These are phyloP conservation scores for Neoboletus subvelutipes DNA, from an alignment of 768 basidiomycete species.

Conservation along the genomic window DNA sequence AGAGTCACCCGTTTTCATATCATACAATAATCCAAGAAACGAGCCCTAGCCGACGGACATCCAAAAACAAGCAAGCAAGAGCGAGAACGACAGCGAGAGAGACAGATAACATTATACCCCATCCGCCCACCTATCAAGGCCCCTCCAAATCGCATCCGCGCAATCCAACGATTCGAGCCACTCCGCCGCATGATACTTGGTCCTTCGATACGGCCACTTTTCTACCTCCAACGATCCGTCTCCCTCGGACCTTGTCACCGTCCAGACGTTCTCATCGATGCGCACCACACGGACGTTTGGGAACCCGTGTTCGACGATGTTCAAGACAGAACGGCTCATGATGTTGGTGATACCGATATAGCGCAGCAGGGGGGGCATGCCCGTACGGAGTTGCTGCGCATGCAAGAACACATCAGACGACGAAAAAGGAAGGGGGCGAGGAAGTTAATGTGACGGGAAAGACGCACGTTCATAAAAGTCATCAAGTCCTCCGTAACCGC, in stretches of 20 bases:
- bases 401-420: neutral
- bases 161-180: conserved; percentile 69
- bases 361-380: conserved; percentile 51
- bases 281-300: conserved; percentile 58
- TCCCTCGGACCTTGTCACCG: conserved; percentile 35
- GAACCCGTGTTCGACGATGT: conserved; percentile 58
- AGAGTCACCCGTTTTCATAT: too few relatives aligned
- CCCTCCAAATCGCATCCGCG: conserved; percentile 48
- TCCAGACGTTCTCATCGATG: conserved; percentile 55
- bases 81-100: neutral
- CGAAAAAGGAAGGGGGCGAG: neutral
- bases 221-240: conserved; percentile 44
- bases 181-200: conserved; percentile 51
- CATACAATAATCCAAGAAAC: neutral
- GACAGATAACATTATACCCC: neutral
- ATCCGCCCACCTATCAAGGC: neutral
- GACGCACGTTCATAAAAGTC: conserved; percentile 42
- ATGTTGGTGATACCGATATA: conserved; percentile 59
- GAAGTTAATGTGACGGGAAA: neutral
- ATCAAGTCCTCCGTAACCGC: conserved; percentile 40
- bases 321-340: conserved; percentile 38
- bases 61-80: neutral
- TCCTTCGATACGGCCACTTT: conserved; percentile 56
- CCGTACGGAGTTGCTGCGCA: conserved; percentile 57
- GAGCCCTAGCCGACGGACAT: neutral